Base-by-base conservation (phyloP, 2,329 filamentous ascomycete species). In the Aspergillus unguis region DNA sequence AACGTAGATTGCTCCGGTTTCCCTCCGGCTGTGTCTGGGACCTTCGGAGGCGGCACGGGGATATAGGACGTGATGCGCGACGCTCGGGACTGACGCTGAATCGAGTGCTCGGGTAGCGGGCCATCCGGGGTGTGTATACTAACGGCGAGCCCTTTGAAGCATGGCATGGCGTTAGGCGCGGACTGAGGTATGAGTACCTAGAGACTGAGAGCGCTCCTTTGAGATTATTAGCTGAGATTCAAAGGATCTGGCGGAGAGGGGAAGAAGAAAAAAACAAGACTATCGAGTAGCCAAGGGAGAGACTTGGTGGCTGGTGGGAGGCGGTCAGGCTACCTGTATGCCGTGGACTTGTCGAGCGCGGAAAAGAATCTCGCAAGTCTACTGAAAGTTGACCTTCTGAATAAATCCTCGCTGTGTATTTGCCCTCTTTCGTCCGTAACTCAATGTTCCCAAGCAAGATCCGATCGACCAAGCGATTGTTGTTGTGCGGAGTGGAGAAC, bases 101-200 rank as follows among this genome's bases (percentile, higher is more conserved):
- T 88, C 65, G 92, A 92, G 77, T 95, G 87, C 76, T 99, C 94
- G 57, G 91, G 81, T 61, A 99, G 84, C 61, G 94, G 92, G 41
- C 84, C 84, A 62, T 83, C 80, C 62, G 90, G 82, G 41, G 84
- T 85, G 77, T 99, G 94, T 72, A 97, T 95, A 82, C 90, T 95
- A 71, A 97, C 92, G 66, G 94, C 92, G 76, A 99, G 91, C 75
- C 94, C 94, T 80, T 97, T 95, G 80, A 97, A 99, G 84, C 92
- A 97, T 78, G 94, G 94, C 94, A 88, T 88, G 62, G 44, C 65
- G 67, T 50, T 48, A 52, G 38, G 42, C 26, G 23, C 28, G 46
- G 27, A 27, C 23, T n/a, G 25, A 35, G 37, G 43, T 32, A 46
- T 11, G 29, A n/a, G 23, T 35, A 43, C 26, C 32, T 27, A 48